Conservation (phyloP, 2,329 filamentous ascomycete species). For the Nannizzia gypsea region DNA sequence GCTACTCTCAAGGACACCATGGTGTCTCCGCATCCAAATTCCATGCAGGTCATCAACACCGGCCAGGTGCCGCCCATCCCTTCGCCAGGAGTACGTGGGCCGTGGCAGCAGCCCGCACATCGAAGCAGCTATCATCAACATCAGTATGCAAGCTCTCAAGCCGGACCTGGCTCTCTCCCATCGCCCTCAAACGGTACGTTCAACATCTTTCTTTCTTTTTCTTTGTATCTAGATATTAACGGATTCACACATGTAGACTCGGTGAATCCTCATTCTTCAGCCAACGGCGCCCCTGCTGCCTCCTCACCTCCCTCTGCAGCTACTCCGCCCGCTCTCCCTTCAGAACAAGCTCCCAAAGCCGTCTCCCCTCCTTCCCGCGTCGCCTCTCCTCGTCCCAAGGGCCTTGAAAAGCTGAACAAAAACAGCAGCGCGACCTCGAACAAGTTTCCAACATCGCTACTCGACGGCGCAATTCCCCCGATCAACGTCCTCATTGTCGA, state of each 20-base stretch:
- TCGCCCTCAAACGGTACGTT: conserved; percentile 6
- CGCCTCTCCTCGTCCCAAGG: conserved; percentile 37
- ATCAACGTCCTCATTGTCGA: conserved; percentile 98
- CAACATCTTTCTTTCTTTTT: not conserved
- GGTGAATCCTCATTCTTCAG: conserved; percentile 33
- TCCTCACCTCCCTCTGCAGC: conserved; percentile 42
- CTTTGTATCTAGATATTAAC: not conserved
- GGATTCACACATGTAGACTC: conserved; percentile 20
- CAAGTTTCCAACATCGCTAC: conserved; percentile 45
- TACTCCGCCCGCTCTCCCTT: conserved; percentile 39
- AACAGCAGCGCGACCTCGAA: conserved; percentile 27
- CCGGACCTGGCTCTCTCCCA: not conserved
- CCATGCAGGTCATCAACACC: conserved; percentile 69
- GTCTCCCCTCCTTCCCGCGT: conserved; percentile 40
- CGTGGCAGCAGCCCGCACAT: conserved; percentile 46
- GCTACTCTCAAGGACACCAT: conserved; percentile 31
- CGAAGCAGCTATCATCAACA: not conserved
- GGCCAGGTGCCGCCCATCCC: conserved; percentile 70
- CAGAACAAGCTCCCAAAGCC: conserved; percentile 34
- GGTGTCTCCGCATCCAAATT: conserved; percentile 41
- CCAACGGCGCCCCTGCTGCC: conserved; percentile 23
- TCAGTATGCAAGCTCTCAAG: not conserved
- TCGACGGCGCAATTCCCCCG: conserved; percentile 76
- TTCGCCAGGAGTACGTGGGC: conserved; percentile 60
- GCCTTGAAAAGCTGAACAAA: conserved; percentile 45